Conservation (phyloP, 371 early-diverging fungal genomes). For the Mucor mucedo region DNA sequence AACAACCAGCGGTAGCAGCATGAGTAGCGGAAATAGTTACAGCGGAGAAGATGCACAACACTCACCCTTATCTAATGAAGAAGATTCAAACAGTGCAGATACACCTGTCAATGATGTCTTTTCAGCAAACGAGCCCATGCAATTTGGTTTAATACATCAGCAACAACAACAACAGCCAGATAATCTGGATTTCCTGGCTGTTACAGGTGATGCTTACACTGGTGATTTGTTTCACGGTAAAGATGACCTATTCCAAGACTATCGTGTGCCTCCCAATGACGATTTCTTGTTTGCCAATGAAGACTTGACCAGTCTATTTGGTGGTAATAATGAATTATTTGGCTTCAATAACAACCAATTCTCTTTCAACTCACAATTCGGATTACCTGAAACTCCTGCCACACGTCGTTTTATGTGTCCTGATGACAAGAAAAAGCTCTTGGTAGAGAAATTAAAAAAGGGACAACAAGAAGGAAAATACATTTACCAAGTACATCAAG, state of each 20-base stretch:
- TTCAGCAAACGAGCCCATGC: constrained; percentile 18
- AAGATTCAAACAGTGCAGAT: constrained; percentile 25
- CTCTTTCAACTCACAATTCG: constrained; percentile 26
- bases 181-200: background rate
- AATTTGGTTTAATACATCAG: constrained; percentile 23
- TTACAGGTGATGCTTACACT: background rate
- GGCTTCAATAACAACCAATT: constrained; percentile 18
- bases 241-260: constrained; percentile 38
- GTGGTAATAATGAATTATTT: constrained; percentile 35
- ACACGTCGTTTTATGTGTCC: background rate
- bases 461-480: constrained; percentile 30
- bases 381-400: constrained; percentile 16
- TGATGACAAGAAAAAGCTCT: constrained; percentile 12
- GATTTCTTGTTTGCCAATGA: constrained; percentile 31
- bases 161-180: background rate
- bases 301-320: constrained; percentile 36
- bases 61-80: constrained; percentile 28
- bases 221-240: constrained; percentile 38
- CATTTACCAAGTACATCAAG: constrained; percentile 30
- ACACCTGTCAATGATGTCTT: constrained; percentile 12
- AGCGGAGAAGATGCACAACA: constrained; percentile 31
- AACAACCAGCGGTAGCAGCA: constrained; percentile 18
- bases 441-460: constrained; percentile 19
- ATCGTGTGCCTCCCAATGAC: constrained; percentile 29
- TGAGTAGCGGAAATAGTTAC: constrained; percentile 26